Conservation (phyloP, 2,329 filamentous ascomycete species). For the Ustilaginoidea virens region DNA sequence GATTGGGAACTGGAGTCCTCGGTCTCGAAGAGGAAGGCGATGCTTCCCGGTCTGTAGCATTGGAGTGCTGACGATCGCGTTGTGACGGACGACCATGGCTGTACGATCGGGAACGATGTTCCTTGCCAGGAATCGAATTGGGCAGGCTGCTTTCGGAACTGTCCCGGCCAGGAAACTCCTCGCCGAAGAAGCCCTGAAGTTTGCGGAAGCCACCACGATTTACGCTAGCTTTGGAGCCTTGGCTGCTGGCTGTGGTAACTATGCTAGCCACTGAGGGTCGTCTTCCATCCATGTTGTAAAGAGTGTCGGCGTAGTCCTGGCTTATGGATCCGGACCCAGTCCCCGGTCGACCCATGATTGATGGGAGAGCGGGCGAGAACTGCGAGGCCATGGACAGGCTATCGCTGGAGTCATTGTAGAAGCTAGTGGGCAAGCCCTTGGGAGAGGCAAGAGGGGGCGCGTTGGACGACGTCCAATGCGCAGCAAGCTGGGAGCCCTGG, state of each 20-base stretch:
- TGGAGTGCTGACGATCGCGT: conserved; percentile 70
- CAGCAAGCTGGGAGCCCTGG: conserved; percentile 34
- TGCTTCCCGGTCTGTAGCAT: conserved; percentile 54
- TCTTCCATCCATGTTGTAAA: conserved; percentile 50
- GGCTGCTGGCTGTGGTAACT: conserved; percentile 63
- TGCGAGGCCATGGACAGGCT: conserved; percentile 47
- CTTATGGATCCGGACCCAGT: conserved; percentile 4
- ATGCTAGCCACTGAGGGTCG: conserved; percentile 81
- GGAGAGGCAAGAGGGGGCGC: conserved; percentile 18
- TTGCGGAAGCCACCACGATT: conserved; percentile 64
- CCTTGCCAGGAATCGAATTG: conserved; percentile 32
- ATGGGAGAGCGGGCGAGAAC: conserved; percentile 54
- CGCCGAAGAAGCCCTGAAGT: conserved; percentile 82
- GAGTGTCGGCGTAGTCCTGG: conserved; percentile 45
- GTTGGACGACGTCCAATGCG: conserved; percentile 41
- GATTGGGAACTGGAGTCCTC: conserved; percentile 71
- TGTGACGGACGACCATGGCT: conserved; percentile 39
- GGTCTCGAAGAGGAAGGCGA: conserved; percentile 67
- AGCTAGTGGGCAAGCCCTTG: conserved; percentile 36
- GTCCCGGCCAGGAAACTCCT: conserved; percentile 64
- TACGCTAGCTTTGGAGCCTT: conserved; percentile 61
- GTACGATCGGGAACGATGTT: conserved; percentile 48
- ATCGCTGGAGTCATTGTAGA: conserved; percentile 64
- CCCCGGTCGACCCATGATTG: conserved; percentile 17
- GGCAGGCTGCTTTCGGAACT: conserved; percentile 57